These are phyloP conservation scores for Knoxia roxburghii DNA, from an alignment of 257 asterid species.

Conservation along the genomic window DNA sequence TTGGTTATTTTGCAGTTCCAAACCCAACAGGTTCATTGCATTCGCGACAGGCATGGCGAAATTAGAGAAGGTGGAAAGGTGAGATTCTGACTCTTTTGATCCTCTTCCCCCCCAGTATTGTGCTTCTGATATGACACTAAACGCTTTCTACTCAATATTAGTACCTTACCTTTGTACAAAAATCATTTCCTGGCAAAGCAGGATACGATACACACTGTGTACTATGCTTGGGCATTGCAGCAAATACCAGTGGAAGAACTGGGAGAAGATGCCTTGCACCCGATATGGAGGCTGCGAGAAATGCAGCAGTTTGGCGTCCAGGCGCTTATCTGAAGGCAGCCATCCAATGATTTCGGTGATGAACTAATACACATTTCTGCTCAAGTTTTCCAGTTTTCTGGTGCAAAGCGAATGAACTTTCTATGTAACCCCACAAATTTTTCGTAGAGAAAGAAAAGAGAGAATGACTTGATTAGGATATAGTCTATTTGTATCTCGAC, in stretches of 20 bases:
- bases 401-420: neutral
- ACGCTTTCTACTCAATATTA: too few relatives aligned
- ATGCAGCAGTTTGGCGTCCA: constrained; percentile 84
- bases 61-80: constrained; percentile 95
- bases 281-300: constrained; percentile 92
- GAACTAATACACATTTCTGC: too few relatives aligned
- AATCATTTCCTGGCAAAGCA: constrained; percentile 16
- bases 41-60: constrained; percentile 73
- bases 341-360: neutral
- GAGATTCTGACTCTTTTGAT: constrained; percentile 4
- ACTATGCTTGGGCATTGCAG: constrained; percentile 97
- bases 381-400: too few relatives aligned
- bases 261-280: constrained; percentile 58
- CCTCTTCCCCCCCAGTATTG: neutral
- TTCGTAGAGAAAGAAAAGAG: neutral
- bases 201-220: constrained; percentile 93
- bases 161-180: constrained; percentile 2
- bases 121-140: too few relatives aligned
- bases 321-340: constrained; percentile 69
- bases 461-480: neutral
- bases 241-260: constrained; percentile 73
- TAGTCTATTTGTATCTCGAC: neutral
- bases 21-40: constrained; percentile 87
- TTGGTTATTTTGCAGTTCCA: constrained; percentile 59
- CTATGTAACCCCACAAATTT: neutral